phyloP scores from a whole-genome alignment of 2,329 filamentous ascomycete genomes.

The Myriosclerotinia duriaeana region DNA sequence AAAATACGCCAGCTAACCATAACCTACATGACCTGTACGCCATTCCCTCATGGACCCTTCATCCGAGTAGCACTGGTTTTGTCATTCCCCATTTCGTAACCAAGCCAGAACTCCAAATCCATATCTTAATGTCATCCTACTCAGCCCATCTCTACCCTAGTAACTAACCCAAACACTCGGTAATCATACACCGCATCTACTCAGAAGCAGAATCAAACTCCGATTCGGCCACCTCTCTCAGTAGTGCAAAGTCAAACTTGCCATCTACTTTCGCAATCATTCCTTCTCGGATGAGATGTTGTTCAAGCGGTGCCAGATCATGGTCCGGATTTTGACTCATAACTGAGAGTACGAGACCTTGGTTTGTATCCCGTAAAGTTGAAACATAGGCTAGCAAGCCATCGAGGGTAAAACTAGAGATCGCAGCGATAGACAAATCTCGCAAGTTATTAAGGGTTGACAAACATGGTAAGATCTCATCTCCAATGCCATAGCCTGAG shows the following conservation, averaged over 20 bases:
- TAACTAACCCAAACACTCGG: too few species aligned
- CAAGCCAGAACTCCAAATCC: neutral
- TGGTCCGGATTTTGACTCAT: conserved; percentile 39
- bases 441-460: conserved; percentile 51
- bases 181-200: conserved; percentile 24
- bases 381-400: conserved; percentile 49
- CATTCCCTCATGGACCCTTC: neutral
- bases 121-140: neutral
- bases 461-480: conserved; percentile 48
- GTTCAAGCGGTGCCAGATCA: conserved; percentile 35
- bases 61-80: neutral
- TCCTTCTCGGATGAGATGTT: conserved; percentile 34
- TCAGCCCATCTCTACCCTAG: neutral
- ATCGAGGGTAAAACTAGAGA: conserved; percentile 54
- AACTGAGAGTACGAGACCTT: conserved; percentile 39
- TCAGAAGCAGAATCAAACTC: conserved; percentile 39
- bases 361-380: conserved; percentile 41
- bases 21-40: neutral
- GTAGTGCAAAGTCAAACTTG: conserved; percentile 41
- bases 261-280: conserved; percentile 40
- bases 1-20: too few species aligned
- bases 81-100: neutral
- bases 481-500: conserved; percentile 53
- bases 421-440: conserved; percentile 53
- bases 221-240: conserved; percentile 36